Base-by-base conservation (phyloP, 495 filamentous ascomycete species). In the Neurospora sp. region DNA sequence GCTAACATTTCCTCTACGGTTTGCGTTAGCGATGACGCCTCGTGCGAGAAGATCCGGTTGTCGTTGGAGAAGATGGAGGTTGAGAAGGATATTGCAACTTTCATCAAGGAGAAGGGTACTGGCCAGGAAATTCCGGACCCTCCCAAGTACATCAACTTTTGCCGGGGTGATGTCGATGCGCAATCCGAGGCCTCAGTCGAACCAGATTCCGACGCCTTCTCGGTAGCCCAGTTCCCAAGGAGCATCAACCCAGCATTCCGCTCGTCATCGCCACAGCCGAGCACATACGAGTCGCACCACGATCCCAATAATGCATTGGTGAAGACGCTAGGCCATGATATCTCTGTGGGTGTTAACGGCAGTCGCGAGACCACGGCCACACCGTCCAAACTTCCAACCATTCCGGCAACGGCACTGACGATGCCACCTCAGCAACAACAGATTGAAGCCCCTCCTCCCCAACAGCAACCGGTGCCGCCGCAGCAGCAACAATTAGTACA, bases 81-180 rank as follows among this genome's bases (percentile, higher is more conserved):
- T 0, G 93, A 97, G 80, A 97, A 96, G 80, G 96, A 99, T 79
- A 98, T 99, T 71, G 83, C 89, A 9, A 85, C 81, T 71, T 99
- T 99, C 84, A 98, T 99, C 82, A 91, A 88, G 74, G 94, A 97
- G 59, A 86, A 82, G 76, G 94, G 94, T 39, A 99, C 96, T 5
- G 96, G 96, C 39, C 82, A 98, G 80, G 96, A 98, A 77, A 99
- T 99, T 69, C 96, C 96, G 12, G 96, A 97, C 80, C 89, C 96
- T 37, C 96, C 96, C 44, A 97, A 93, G 82, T 99, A 97, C 81
- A 97, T 99, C 87, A 97, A 99, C 85, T 99, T 97, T 83, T 94
- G 93, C 80, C 92, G 96, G 23, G 96, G 96, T 6, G 96, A 98
- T 78, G 80, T 91, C 41, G 96, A 98, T 74, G 87, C 88, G 37